Evolutionary conservation across 129 eudicot species (phyloP).

Genomic region (Pittosporum tobira): DNA sequence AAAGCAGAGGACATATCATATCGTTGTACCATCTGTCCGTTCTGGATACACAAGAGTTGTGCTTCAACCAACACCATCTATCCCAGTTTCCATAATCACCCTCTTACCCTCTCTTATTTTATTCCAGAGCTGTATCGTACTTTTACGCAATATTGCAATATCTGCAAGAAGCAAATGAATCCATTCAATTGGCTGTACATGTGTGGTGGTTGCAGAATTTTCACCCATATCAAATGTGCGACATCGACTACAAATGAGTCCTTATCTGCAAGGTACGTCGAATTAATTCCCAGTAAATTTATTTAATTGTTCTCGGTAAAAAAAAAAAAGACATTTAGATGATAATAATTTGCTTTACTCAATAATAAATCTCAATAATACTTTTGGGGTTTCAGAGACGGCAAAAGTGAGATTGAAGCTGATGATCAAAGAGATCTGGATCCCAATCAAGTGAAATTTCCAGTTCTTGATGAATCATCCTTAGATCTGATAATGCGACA

Average conservation of each 20-base stretch:
- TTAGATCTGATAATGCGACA: too few species aligned
- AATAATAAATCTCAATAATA: neutral
- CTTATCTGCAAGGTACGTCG: too few species aligned
- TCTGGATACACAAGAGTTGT: neutral
- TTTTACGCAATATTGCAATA: neutral
- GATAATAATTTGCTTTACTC: neutral
- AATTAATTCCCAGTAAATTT: too few species aligned
- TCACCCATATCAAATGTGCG: conserved; percentile 6
- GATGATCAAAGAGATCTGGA: neutral
- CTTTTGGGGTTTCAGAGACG: neutral
- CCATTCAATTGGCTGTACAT: conserved; percentile 12
- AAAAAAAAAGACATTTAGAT: too few species aligned
- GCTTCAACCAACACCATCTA: neutral
- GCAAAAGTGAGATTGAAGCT: neutral
- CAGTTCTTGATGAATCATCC: too few species aligned
- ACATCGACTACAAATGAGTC: neutral
- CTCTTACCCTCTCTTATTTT: conserved; percentile 11
- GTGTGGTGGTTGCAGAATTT: conserved; percentile 8
- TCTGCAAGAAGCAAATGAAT: neutral
- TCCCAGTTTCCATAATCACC: conserved; percentile 7
- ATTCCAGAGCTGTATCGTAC: neutral
- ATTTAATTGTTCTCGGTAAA: neutral
- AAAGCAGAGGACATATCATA: conserved; percentile 7
- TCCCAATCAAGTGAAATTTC: neutral
- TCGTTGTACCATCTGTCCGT: conserved; percentile 8